Conservation (phyloP, 2,329 filamentous ascomycete genomes). For the Dactylellina drechsleri region DNA sequence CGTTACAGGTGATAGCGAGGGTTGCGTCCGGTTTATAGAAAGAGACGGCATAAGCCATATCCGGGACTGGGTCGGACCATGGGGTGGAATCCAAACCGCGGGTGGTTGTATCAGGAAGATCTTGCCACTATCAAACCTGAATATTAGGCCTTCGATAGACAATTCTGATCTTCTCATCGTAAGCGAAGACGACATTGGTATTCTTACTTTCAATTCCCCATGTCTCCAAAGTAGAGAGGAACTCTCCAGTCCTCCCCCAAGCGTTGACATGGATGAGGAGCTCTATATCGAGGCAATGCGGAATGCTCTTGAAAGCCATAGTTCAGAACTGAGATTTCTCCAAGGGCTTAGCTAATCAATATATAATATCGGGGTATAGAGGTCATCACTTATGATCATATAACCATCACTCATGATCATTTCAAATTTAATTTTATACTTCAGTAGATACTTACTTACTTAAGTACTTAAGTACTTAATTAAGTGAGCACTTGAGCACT, state of each 20-base stretch:
- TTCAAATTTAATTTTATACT: too few relatives aligned
- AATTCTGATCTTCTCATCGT: conserved; percentile 46
- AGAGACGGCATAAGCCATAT: conserved; percentile 71
- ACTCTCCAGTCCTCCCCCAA: not conserved
- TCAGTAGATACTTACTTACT: too few relatives aligned
- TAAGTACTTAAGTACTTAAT: too few relatives aligned
- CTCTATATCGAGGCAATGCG: conserved; percentile 31
- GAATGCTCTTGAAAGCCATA: conserved; percentile 29
- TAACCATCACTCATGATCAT: too few relatives aligned
- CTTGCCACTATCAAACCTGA: conserved; percentile 32
- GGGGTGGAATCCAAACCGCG: conserved; percentile 59
- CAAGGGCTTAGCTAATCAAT: conserved; percentile 1
- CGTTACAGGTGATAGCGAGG: conserved; percentile 84
- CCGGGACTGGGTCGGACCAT: conserved; percentile 68
- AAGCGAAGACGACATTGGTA: conserved; percentile 38
- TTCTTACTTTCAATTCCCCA: conserved; percentile 36
- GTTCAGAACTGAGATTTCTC: conserved; percentile 35
- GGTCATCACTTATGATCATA: too few relatives aligned
- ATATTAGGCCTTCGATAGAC: conserved; percentile 53
- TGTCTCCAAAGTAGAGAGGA: not conserved
- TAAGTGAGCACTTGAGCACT: too few relatives aligned
- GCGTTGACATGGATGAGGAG: conserved; percentile 8
- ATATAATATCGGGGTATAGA: too few relatives aligned
- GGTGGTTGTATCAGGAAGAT: conserved; percentile 29
- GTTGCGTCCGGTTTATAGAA: conserved; percentile 89